A percentile compares a stretch with the other conserved stretches of the same genome.
phyloP scores from a whole-genome alignment of 352 stramenopile species.

The Phytophthora fragariaefolia region DNA sequence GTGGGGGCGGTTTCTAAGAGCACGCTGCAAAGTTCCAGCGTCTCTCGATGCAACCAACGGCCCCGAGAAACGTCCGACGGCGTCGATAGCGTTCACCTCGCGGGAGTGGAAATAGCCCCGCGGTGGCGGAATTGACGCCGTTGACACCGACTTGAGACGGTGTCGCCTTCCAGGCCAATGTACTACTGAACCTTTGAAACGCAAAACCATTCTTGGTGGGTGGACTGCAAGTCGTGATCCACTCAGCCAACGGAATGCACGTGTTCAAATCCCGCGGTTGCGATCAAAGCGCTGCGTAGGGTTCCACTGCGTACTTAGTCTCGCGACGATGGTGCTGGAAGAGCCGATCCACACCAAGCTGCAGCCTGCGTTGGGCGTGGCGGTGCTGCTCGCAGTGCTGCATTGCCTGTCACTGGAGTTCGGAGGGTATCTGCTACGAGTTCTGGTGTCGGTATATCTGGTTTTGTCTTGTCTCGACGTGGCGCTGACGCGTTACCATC shows the following conservation, averaged over 20 bases:
- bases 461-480: constrained; percentile 43
- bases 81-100: too few species aligned
- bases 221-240: constrained; percentile 30
- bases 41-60: constrained; percentile 13
- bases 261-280: constrained; percentile 28
- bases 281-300: constrained; percentile 2
- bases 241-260: constrained; percentile 14
- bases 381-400: constrained; percentile 38
- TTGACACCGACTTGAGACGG: constrained; percentile 20
- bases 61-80: constrained; percentile 11
- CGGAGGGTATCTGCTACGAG: constrained; percentile 29
- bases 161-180: constrained; percentile 13
- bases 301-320: too few species aligned
- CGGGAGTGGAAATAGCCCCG: background rate
- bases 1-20: constrained; percentile 15
- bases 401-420: constrained; percentile 26
- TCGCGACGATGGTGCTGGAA: constrained; percentile 8
- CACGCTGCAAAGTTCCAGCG: background rate
- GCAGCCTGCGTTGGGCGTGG: constrained; percentile 28
- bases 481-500: constrained; percentile 55
- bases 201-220: constrained; percentile 21
- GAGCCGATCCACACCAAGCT: constrained; percentile 27
- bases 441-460: constrained; percentile 45
- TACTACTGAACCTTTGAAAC: constrained; percentile 21
- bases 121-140: background rate